Evolutionary conservation across 2,329 filamentous ascomycete genomes (phyloP).

Genomic region (Scytalidium sp.): DNA sequence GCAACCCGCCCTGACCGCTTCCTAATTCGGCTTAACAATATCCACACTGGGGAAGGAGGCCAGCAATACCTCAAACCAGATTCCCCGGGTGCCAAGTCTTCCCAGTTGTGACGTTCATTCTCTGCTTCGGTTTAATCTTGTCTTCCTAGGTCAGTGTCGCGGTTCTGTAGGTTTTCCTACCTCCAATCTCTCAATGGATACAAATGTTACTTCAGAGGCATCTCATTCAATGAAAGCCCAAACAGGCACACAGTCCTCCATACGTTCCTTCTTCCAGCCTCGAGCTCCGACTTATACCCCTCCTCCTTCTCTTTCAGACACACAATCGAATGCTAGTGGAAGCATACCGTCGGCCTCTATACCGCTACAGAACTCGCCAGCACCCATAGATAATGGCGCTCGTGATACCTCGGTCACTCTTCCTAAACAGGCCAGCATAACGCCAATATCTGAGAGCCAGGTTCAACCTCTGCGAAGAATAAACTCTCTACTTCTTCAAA

Average conservation of each 20-base stretch:
- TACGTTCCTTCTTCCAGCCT: slow-evolving; percentile 60
- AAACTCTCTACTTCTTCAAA: slow-evolving; percentile 61
- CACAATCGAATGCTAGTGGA: slow-evolving; percentile 15
- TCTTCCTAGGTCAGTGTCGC: background rate
- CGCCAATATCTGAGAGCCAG: slow-evolving; percentile 47
- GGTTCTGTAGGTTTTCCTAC: background rate
- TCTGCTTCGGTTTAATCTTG: background rate
- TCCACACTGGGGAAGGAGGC: background rate
- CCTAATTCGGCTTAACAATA: background rate
- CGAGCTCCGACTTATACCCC: slow-evolving; percentile 42
- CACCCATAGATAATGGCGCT: slow-evolving; percentile 11
- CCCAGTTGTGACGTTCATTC: too few relatives aligned
- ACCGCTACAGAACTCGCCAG: slow-evolving; percentile 8
- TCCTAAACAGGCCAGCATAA: slow-evolving; percentile 48
- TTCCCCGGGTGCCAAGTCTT: too few relatives aligned
- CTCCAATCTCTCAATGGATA: slow-evolving; percentile 12
- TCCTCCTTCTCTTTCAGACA: slow-evolving; percentile 31
- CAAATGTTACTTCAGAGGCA: slow-evolving; percentile 6
- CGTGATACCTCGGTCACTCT: slow-evolving; percentile 23
- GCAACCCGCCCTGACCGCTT: background rate
- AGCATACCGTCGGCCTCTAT: slow-evolving; percentile 15
- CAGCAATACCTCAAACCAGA: too few relatives aligned
- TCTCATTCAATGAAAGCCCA: slow-evolving; percentile 7
- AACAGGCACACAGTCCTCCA: slow-evolving; percentile 45
- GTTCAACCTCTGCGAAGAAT: slow-evolving; percentile 59